These are phyloP conservation scores for Beauveria varroae DNA, from an alignment of 2,329 filamentous ascomycete genomes.

Conservation along the genomic window DNA sequence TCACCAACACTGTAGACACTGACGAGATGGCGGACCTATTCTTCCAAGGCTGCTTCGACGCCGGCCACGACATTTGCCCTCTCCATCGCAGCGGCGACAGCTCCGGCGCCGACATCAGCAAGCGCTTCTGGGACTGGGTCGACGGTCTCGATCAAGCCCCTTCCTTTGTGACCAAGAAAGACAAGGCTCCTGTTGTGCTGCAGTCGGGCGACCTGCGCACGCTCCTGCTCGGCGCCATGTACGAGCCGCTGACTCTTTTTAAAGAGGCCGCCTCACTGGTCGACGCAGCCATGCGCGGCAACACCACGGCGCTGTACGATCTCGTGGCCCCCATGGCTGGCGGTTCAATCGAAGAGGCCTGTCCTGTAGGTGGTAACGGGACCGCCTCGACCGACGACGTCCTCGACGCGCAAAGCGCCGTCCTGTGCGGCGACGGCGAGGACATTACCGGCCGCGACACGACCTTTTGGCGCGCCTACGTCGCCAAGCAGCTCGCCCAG, in stretches of 20 bases:
- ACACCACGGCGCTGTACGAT: not conserved
- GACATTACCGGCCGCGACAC: slow-evolving; percentile 16
- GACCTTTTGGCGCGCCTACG: slow-evolving; percentile 23
- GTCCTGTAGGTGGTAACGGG: slow-evolving; percentile 7
- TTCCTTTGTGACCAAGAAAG: slow-evolving; percentile 15
- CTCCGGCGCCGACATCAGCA: slow-evolving; percentile 21
- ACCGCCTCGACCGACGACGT: not conserved
- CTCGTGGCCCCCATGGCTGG: not conserved
- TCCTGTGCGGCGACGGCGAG: slow-evolving; percentile 30
- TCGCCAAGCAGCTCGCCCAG: slow-evolving; percentile 19
- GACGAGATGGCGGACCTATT: slow-evolving; percentile 27
- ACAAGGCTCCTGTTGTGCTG: slow-evolving; percentile 20
- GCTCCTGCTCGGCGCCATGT: slow-evolving; percentile 23
- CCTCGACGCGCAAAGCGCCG: slow-evolving; percentile 18
- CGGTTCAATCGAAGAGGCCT: not conserved
- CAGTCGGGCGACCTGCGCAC: slow-evolving; percentile 24
- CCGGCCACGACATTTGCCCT: slow-evolving; percentile 21
- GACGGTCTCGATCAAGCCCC: slow-evolving; percentile 22
- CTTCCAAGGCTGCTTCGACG: slow-evolving; percentile 29
- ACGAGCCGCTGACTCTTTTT: slow-evolving; percentile 13
- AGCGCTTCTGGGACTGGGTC: slow-evolving; percentile 26
- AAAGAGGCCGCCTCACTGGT: slow-evolving; percentile 14
- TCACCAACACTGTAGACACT: slow-evolving; percentile 29
- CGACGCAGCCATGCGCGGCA: slow-evolving; percentile 16
- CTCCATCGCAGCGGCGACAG: slow-evolving; percentile 21